These are phyloP conservation scores for Gymnopilus dilepis DNA, from an alignment of 768 basidiomycete genomes.

Conservation along the genomic window DNA sequence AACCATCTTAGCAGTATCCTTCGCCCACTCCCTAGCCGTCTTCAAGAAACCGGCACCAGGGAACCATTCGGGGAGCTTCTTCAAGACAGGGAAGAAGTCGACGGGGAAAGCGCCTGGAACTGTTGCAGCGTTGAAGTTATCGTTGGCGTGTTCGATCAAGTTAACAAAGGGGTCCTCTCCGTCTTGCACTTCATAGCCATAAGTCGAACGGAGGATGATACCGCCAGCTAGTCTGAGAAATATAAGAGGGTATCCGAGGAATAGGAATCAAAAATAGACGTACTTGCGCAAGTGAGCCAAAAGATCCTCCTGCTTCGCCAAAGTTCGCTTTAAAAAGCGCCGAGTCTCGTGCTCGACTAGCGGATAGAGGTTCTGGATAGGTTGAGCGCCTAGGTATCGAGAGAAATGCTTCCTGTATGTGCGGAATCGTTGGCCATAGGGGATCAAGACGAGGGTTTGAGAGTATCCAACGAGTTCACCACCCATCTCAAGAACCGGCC, in stretches of 20 bases:
- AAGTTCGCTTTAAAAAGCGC: constrained; percentile 41
- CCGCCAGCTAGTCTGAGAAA: constrained; percentile 50
- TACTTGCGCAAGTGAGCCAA: constrained; percentile 48
- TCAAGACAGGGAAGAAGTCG: constrained; percentile 47
- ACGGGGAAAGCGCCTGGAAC: constrained; percentile 54
- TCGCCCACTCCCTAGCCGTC: constrained; percentile 46
- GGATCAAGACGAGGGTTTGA: constrained; percentile 50
- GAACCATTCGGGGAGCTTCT: constrained; percentile 58
- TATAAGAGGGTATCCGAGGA: not conserved
- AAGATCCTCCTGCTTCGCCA: constrained; percentile 36
- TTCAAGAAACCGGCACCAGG: constrained; percentile 61
- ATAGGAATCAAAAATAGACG: constrained; percentile 13
- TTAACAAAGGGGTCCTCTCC: constrained; percentile 54
- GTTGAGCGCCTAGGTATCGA: constrained; percentile 42
- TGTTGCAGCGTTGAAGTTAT: constrained; percentile 55
- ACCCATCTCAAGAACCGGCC: constrained; percentile 54
- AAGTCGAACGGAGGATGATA: constrained; percentile 58
- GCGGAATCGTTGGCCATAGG: constrained; percentile 49
- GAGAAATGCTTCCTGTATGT: constrained; percentile 50
- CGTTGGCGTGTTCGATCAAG: constrained; percentile 56
- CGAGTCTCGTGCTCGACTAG: constrained; percentile 40
- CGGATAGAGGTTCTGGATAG: constrained; percentile 36
- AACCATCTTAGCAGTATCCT: constrained; percentile 43
- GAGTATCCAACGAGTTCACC: constrained; percentile 55
- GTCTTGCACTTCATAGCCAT: constrained; percentile 62